Percentiles rank a stretch among this genome's conserved stretches.
Conservation (phyloP, 306 rosid genomes). For the Fagus crenata region DNA sequence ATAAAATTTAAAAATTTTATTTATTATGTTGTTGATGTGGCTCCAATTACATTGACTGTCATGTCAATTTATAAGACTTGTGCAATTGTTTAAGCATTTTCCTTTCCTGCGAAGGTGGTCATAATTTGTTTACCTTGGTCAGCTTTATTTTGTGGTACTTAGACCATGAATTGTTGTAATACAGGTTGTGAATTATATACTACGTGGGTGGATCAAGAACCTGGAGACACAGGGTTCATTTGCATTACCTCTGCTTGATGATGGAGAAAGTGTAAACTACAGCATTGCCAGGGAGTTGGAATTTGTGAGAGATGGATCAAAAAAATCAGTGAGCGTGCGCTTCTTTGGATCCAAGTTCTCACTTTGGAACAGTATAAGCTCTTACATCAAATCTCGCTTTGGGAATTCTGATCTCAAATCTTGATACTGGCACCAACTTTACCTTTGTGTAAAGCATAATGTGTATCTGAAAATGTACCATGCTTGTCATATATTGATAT, state of each 20-base stretch:
- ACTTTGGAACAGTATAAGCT: slow-evolving; percentile 55
- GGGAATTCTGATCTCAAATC: slow-evolving; percentile 36
- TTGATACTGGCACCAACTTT: slow-evolving; percentile 20
- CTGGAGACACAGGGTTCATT: slow-evolving; percentile 56
- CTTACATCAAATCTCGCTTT: slow-evolving; percentile 42
- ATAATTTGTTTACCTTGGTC: neutral
- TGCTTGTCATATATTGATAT: neutral
- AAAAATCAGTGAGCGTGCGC: slow-evolving; percentile 58
- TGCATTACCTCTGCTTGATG: slow-evolving; percentile 70
- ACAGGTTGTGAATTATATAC: slow-evolving; percentile 78
- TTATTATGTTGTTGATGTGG: too few species aligned
- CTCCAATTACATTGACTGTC: too few species aligned
- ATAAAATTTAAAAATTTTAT: too few species aligned
- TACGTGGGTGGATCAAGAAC: slow-evolving; percentile 88
- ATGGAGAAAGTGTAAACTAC: slow-evolving; percentile 25
- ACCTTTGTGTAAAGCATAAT: neutral
- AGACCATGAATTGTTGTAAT: neutral
- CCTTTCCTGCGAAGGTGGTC: neutral
- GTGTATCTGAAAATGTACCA: neutral
- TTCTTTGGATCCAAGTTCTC: slow-evolving; percentile 52
- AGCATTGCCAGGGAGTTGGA: slow-evolving; percentile 57
- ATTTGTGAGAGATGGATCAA: slow-evolving; percentile 64
- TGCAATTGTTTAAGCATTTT: too few species aligned
- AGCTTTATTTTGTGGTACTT: neutral
- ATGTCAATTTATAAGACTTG: too few species aligned